phyloP scores from a whole-genome alignment of 2,329 filamentous ascomycete genomes.

The Alternaria arborescens region DNA sequence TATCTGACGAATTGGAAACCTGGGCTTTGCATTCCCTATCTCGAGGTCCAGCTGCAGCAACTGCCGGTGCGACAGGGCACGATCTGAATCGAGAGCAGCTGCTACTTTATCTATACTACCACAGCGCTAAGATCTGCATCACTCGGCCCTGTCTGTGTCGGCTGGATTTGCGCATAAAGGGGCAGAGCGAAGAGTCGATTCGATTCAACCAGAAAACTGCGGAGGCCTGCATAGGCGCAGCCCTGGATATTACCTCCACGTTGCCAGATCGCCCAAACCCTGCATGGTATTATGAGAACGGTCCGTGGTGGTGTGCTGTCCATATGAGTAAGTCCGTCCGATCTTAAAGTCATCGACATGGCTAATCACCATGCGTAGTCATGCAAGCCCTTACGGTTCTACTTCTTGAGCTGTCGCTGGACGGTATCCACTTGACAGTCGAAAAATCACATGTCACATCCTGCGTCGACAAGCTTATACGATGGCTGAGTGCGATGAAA shows the following conservation, averaged over 20 bases:
- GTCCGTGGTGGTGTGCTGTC: slow-evolving; percentile 53
- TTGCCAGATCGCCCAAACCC: slow-evolving; percentile 40
- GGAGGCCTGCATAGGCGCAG: slow-evolving; percentile 46
- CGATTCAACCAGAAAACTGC: slow-evolving; percentile 44
- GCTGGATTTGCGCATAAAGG: slow-evolving; percentile 42
- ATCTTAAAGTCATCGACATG: not conserved
- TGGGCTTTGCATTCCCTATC: slow-evolving; percentile 39
- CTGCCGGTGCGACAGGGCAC: not conserved
- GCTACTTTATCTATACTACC: slow-evolving; percentile 40
- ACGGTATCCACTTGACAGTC: slow-evolving; percentile 32
- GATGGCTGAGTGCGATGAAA: slow-evolving; percentile 45
- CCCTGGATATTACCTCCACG: slow-evolving; percentile 39
- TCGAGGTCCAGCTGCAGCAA: slow-evolving; percentile 13
- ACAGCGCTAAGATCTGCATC: slow-evolving; percentile 47
- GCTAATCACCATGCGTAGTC: slow-evolving; percentile 25
- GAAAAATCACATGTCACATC: slow-evolving; percentile 33
- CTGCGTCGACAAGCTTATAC: slow-evolving; percentile 38
- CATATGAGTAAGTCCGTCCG: slow-evolving; percentile 26
- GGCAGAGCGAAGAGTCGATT: slow-evolving; percentile 40
- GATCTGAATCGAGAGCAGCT: slow-evolving; percentile 23
- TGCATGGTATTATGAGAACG: slow-evolving; percentile 24
- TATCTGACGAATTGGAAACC: slow-evolving; percentile 39
- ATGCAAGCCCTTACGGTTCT: slow-evolving; percentile 52
- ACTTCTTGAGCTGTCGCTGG: slow-evolving; percentile 48
- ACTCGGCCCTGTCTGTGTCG: slow-evolving; percentile 51